Evolutionary conservation across 306 rosid species (phyloP).

Genomic region (Cicer bijugum): DNA sequence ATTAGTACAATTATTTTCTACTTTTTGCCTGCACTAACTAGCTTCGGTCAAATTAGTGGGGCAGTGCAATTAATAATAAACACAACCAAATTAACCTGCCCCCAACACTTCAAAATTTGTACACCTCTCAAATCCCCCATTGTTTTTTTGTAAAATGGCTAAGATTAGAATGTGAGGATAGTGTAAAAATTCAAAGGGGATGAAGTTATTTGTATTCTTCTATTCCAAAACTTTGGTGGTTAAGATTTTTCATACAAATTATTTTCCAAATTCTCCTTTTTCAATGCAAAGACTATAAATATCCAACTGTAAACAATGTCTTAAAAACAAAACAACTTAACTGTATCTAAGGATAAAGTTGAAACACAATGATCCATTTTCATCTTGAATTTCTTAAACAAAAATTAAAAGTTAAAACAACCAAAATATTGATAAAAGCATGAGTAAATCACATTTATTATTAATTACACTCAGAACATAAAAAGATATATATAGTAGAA

Average conservation of each 20-base stretch:
- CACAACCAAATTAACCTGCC: constrained; percentile 19
- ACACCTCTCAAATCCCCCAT: background rate
- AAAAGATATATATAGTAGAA: background rate
- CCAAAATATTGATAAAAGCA: background rate
- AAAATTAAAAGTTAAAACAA: too few species aligned
- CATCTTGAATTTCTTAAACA: too few species aligned
- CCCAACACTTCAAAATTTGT: background rate
- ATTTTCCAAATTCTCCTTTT: too few species aligned
- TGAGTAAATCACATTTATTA: background rate
- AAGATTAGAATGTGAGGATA: background rate
- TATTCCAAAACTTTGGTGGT: too few species aligned
- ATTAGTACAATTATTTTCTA: constrained; percentile 39
- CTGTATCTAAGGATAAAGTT: too few species aligned
- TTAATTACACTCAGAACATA: constrained; percentile 2
- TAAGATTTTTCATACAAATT: too few species aligned
- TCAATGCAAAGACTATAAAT: too few species aligned
- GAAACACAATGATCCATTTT: too few species aligned
- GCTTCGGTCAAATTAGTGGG: constrained; percentile 40
- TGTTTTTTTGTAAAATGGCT: background rate
- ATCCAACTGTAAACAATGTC: too few species aligned
- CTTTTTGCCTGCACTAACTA: constrained; percentile 42
- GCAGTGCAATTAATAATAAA: background rate
- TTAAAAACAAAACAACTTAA: too few species aligned
- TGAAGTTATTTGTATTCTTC: too few species aligned
- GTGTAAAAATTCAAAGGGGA: background rate